A percentile compares a stretch with the other conserved stretches of the same genome.
Evolutionary conservation across 2,329 filamentous ascomycete genomes (phyloP).

Genomic region (Metarhizium humberi): DNA sequence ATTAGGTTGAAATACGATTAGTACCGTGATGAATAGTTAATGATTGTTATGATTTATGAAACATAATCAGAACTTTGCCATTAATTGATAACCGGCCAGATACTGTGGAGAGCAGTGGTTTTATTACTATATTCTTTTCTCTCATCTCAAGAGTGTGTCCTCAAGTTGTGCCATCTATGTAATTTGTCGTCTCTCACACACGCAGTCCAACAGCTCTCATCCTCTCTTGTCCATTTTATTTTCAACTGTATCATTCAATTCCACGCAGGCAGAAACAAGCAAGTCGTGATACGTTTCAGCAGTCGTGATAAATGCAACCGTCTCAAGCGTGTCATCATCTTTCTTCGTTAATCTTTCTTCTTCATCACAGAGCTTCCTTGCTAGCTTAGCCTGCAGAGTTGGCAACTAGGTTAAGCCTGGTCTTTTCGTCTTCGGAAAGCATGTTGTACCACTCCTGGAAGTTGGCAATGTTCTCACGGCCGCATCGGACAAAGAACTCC

Average conservation of each 20-base stretch:
- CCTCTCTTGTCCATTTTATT: background rate
- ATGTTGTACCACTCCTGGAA: conserved; percentile 49
- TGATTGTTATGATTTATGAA: background rate
- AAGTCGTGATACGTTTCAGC: background rate
- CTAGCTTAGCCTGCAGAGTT: conserved; percentile 5
- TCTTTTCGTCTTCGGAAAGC: conserved; percentile 46
- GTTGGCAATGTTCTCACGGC: conserved; percentile 44
- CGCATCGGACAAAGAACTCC: conserved; percentile 64
- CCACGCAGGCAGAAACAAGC: background rate
- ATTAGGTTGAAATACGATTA: background rate
- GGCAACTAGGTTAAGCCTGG: conserved; percentile 45
- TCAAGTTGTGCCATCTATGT: background rate
- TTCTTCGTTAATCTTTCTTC: background rate
- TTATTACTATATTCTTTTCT: background rate
- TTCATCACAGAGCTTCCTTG: background rate
- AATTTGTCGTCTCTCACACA: background rate
- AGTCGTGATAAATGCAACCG: background rate
- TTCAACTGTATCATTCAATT: background rate
- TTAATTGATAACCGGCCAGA: background rate
- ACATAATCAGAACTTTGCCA: background rate
- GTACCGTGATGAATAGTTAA: background rate
- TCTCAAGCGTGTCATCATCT: background rate
- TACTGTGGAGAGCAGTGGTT: background rate
- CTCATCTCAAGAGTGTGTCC: background rate
- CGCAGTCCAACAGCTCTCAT: background rate